Evolutionary conservation across 352 stramenopile genomes (phyloP).

Genomic region (Phytophthora hybrid): DNA sequence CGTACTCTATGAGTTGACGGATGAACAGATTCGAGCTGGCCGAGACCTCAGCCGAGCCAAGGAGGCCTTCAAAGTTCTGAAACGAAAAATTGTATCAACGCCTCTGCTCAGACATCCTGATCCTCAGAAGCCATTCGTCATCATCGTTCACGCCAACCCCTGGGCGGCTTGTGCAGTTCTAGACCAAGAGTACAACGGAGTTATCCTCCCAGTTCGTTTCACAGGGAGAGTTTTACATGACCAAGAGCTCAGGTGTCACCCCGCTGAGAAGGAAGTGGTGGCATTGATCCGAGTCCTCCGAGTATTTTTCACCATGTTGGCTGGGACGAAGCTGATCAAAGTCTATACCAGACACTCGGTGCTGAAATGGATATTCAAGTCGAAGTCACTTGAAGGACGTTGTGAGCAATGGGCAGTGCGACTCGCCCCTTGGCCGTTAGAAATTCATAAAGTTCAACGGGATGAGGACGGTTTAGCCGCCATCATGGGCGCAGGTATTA

Average conservation of each 20-base stretch:
- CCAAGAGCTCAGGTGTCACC: neutral
- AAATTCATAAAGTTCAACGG: neutral
- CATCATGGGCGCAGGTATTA: neutral
- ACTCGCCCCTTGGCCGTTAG: too few species aligned
- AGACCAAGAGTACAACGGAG: neutral
- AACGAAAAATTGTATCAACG: neutral
- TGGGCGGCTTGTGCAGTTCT: conserved; percentile 2
- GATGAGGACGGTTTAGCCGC: neutral
- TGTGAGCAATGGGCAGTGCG: too few species aligned
- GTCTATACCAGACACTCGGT: neutral
- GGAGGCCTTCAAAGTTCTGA: neutral
- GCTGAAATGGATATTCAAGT: too few species aligned
- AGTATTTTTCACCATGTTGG: neutral
- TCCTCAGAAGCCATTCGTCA: neutral
- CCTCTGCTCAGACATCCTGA: neutral
- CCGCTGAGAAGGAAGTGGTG: conserved; percentile 4
- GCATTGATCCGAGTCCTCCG: neutral
- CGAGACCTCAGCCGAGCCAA: neutral
- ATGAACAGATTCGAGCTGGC: neutral
- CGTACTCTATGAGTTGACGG: neutral
- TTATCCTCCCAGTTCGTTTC: neutral
- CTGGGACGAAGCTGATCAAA: neutral
- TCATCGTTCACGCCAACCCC: neutral
- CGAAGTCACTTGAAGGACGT: too few species aligned
- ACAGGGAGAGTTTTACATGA: neutral